phyloP scores from a whole-genome alignment of 169 alveolate species.

The Cryptosporidium parvum region DNA sequence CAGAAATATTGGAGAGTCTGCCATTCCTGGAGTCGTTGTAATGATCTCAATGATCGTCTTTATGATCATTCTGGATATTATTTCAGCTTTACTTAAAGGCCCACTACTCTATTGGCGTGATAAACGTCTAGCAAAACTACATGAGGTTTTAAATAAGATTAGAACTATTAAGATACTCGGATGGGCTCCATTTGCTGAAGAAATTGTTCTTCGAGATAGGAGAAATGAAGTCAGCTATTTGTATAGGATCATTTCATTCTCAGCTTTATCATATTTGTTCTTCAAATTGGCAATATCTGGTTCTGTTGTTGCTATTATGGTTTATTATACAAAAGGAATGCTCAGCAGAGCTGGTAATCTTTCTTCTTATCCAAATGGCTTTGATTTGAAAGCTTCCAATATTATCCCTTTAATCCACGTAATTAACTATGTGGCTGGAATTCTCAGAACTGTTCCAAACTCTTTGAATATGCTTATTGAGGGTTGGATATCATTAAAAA shows the following conservation, averaged over 20 bases:
- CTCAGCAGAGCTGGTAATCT: background rate
- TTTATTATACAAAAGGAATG: constrained; percentile 20
- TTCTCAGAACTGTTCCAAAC: constrained; percentile 59
- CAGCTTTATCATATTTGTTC: constrained; percentile 41
- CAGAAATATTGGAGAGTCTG: constrained; percentile 52
- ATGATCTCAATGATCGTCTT: constrained; percentile 42
- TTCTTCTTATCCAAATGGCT: background rate
- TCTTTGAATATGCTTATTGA: constrained; percentile 65
- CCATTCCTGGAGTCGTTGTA: constrained; percentile 71
- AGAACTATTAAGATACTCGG: constrained; percentile 56
- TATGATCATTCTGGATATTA: constrained; percentile 44
- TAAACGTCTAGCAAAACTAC: constrained; percentile 50
- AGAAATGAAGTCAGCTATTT: constrained; percentile 26
- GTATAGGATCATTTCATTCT: constrained; percentile 29
- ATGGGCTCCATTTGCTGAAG: constrained; percentile 67
- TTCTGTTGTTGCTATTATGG: constrained; percentile 70
- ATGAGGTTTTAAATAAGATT: constrained; percentile 38
- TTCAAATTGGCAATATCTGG: constrained; percentile 69
- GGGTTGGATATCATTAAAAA: constrained; percentile 73
- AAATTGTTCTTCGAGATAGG: constrained; percentile 37
- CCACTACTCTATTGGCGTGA: constrained; percentile 64
- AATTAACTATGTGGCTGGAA: constrained; percentile 58
- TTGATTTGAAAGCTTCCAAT: constrained; percentile 48
- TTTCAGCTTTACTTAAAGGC: constrained; percentile 47
- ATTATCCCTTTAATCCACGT: constrained; percentile 61